A percentile compares a stretch with the other conserved stretches of the same genome.
phyloP scores from a whole-genome alignment of 495 filamentous ascomycete genomes.

The Aspergillus campestris region DNA sequence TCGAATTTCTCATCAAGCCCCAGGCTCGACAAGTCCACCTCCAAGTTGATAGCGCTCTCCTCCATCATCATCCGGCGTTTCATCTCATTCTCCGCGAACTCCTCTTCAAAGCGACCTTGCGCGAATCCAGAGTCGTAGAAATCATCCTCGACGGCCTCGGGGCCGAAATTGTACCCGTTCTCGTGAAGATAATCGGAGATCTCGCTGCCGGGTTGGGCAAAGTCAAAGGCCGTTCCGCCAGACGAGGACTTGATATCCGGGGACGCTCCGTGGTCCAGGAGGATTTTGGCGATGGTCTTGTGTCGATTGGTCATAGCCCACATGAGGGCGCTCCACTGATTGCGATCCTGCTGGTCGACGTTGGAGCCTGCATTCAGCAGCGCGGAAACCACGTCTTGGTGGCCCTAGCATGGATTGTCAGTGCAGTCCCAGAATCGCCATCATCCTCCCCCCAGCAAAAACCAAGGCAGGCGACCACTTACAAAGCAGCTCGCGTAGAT shows the following conservation, averaged over 20 bases:
- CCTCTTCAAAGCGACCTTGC: slow-evolving; percentile 92
- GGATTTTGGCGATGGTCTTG: slow-evolving; percentile 83
- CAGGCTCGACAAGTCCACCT: slow-evolving; percentile 92
- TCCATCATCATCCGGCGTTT: slow-evolving; percentile 99
- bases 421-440: background rate
- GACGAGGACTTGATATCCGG: slow-evolving; percentile 88
- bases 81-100: slow-evolving; percentile 94
- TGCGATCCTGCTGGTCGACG: slow-evolving; percentile 88
- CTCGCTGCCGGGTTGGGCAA: slow-evolving; percentile 88
- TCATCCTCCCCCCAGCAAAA: background rate
- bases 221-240: slow-evolving; percentile 93
- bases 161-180: slow-evolving; percentile 85
- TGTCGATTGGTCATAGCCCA: slow-evolving; percentile 99
- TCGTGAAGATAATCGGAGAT: slow-evolving; percentile 91
- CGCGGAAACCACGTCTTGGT: slow-evolving; percentile 79
- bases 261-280: slow-evolving; percentile 92
- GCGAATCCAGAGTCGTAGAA: slow-evolving; percentile 92
- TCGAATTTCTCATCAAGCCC: slow-evolving; percentile 95
- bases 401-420: slow-evolving; percentile 49
- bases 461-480: slow-evolving; percentile 28
- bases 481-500: slow-evolving; percentile 99
- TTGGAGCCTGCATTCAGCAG: slow-evolving; percentile 83
- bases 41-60: slow-evolving; percentile 95
- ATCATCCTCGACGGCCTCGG: slow-evolving; percentile 80
- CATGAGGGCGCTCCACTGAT: slow-evolving; percentile 97